Base-by-base conservation (phyloP, 2,329 filamentous ascomycete genomes). In the Aureobasidium lini region DNA sequence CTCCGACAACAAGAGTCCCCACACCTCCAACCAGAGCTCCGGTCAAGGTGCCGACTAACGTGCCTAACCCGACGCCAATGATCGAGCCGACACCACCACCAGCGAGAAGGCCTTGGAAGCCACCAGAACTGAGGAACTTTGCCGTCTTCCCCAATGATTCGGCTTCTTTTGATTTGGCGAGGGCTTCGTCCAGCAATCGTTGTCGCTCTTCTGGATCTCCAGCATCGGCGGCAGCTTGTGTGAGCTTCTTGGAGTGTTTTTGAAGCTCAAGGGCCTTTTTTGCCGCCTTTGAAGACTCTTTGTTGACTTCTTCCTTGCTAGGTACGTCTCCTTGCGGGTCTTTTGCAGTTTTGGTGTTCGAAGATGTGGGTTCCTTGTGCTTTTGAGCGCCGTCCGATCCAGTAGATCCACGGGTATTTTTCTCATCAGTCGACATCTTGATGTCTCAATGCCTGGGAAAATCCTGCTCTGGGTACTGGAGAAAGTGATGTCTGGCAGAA, bases 131-230 rank as follows among this genome's bases (percentile, higher is more conserved):
- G 36, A 69, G 63, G 49, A 67, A 70, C 50, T 68, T 69, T 18
- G 69, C 69, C 1, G 66, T 67, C 62, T 71, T 71, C 11, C 69
- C 69, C 32, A 69, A 69, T 0, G 66, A 66, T 44, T 70, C 68
- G 40, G 69, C 66, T 28, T 65, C 65, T 28, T 68, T 63, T 36
- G 68, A 59, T 49, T 66, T 65, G 43, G 69, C 62, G 6, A 71
- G 60, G 15, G 68, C 66, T 60, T 69, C 52, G 31, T 70, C 66
- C 34, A 71, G 59, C 10, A 71, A 61, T 54, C 68, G 66, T 44
- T 71, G 68, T n/a, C 69, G 60, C 40, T 70, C 68, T 11, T 70
- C 64, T 0, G 69, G 66, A 58, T 71, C 69, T 28, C 63, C 68
- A 16, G 67, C 65, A 10, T 63, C 68, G 40, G 64, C 60, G 29